Percentiles rank a stretch among this genome's conserved stretches.
Evolutionary conservation across 371 early-diverging fungal species (phyloP).

Genomic region (Capillidium rhysosporum): DNA sequence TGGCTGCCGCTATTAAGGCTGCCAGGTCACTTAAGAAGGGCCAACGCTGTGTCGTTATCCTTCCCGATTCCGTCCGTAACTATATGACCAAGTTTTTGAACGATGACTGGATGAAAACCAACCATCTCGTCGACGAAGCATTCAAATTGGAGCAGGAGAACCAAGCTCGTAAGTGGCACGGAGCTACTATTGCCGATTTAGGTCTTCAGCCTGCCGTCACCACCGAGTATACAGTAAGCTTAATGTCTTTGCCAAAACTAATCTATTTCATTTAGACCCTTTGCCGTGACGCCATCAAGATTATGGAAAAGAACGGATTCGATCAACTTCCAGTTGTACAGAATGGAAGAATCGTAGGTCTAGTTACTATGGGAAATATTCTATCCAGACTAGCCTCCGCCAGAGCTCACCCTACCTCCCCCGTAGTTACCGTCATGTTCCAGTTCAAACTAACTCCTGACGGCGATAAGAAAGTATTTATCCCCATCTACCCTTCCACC

Average conservation of each 20-base stretch:
- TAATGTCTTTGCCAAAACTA: slow-evolving; percentile 12
- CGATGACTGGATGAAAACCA: slow-evolving; percentile 85
- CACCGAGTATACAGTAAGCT: slow-evolving; percentile 18
- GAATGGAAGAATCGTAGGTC: slow-evolving; percentile 41
- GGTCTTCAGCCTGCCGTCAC: slow-evolving; percentile 64
- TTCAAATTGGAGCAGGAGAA: slow-evolving; percentile 38
- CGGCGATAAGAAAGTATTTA: slow-evolving; percentile 22
- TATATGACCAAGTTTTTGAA: slow-evolving; percentile 94
- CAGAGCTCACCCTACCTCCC: slow-evolving; percentile 35
- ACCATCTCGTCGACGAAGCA: slow-evolving; percentile 43
- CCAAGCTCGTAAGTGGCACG: slow-evolving; percentile 45
- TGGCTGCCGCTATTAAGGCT: slow-evolving; percentile 64
- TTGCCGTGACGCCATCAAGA: slow-evolving; percentile 55
- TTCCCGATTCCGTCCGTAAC: slow-evolving; percentile 93
- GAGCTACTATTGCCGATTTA: slow-evolving; percentile 64
- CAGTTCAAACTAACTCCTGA: slow-evolving; percentile 38
- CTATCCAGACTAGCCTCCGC: slow-evolving; percentile 61
- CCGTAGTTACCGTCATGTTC: slow-evolving; percentile 68
- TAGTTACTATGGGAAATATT: slow-evolving; percentile 73
- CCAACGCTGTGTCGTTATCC: slow-evolving; percentile 75
- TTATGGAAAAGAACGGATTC: slow-evolving; percentile 76
- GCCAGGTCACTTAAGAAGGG: slow-evolving; percentile 68
- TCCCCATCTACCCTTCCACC: slow-evolving; percentile 64
- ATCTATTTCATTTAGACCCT: slow-evolving; percentile 20
- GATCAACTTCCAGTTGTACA: slow-evolving; percentile 88